Evolutionary conservation across 2,329 filamentous ascomycete genomes (phyloP).

Genomic region (Sporothrix luriei): DNA sequence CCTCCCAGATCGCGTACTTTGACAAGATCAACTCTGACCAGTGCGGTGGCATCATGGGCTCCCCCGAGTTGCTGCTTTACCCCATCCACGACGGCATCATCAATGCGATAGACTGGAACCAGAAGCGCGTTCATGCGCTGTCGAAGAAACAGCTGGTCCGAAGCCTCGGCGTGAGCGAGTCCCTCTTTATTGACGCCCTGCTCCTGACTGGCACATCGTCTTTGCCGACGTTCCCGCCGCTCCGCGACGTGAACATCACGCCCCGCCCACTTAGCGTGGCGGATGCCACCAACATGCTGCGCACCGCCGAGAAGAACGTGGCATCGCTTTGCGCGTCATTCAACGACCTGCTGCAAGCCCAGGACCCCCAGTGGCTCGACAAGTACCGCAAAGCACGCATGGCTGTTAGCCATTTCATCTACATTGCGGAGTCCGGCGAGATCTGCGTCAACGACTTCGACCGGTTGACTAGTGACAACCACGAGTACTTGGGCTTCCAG

Average conservation of each 20-base stretch:
- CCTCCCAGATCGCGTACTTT: conserved; percentile 71
- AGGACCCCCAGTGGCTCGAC: conserved; percentile 76
- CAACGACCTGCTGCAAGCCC: conserved; percentile 73
- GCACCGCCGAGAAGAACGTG: conserved; percentile 69
- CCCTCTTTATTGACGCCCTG: conserved; percentile 80
- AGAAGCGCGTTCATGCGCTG: conserved; percentile 62
- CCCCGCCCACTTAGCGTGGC: conserved; percentile 64
- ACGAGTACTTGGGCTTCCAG: conserved; percentile 87
- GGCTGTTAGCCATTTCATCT: conserved; percentile 83
- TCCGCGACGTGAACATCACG: conserved; percentile 63
- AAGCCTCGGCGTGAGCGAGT: conserved; percentile 65
- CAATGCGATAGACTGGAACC: conserved; percentile 67
- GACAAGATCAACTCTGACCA: conserved; percentile 67
- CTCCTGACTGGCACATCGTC: conserved; percentile 83
- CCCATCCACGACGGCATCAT: conserved; percentile 78
- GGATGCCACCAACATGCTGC: conserved; percentile 77
- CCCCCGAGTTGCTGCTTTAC: conserved; percentile 83
- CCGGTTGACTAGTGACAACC: conserved; percentile 76
- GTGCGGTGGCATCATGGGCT: conserved; percentile 77
- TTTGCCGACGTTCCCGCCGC: conserved; percentile 74
- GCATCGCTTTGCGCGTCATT: conserved; percentile 74
- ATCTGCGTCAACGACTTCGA: conserved; percentile 74
- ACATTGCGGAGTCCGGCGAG: conserved; percentile 75
- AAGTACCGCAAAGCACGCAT: conserved; percentile 85
- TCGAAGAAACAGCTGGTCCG: conserved; percentile 70